phyloP scores from a whole-genome alignment of 257 asterid species.

The Solanum chmielewskii region DNA sequence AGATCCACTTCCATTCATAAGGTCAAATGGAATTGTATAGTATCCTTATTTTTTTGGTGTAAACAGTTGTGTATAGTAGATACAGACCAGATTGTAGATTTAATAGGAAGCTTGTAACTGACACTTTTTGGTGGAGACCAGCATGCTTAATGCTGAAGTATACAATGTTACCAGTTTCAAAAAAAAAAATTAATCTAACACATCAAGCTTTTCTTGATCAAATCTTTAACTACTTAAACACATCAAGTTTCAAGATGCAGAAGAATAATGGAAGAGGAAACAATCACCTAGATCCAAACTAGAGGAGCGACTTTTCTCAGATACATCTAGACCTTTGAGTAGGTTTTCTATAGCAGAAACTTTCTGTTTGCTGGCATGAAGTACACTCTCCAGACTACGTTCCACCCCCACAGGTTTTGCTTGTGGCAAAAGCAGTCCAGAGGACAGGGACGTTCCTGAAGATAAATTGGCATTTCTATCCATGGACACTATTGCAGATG shows the following conservation, averaged over 20 bases:
- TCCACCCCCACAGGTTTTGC: slow-evolving; percentile 61
- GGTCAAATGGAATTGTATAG: no score
- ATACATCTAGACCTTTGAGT: slow-evolving; percentile 79
- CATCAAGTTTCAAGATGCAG: background rate
- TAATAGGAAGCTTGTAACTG: no score
- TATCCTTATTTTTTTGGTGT: no score
- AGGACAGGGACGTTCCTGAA: slow-evolving; percentile 51
- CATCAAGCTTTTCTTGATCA: background rate
- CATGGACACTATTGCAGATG: slow-evolving; percentile 96
- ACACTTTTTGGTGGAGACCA: no score
- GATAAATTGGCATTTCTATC: slow-evolving; percentile 72
- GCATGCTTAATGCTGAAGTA: no score
- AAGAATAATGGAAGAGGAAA: slow-evolving; percentile 17
- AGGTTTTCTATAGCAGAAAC: slow-evolving; percentile 97
- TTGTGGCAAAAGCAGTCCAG: slow-evolving; percentile 71
- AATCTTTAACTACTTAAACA: background rate
- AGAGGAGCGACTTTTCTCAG: slow-evolving; percentile 77
- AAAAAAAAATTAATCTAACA: no score
- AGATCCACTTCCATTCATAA: no score
- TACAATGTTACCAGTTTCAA: no score
- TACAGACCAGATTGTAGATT: no score
- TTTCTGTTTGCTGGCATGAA: slow-evolving; percentile 92
- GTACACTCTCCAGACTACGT: slow-evolving; percentile 93
- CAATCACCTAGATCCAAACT: slow-evolving; percentile 95
- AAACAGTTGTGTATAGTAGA: no score